These are phyloP conservation scores for Boletellus ananiceps DNA, from an alignment of 768 basidiomycete genomes.

Conservation along the genomic window DNA sequence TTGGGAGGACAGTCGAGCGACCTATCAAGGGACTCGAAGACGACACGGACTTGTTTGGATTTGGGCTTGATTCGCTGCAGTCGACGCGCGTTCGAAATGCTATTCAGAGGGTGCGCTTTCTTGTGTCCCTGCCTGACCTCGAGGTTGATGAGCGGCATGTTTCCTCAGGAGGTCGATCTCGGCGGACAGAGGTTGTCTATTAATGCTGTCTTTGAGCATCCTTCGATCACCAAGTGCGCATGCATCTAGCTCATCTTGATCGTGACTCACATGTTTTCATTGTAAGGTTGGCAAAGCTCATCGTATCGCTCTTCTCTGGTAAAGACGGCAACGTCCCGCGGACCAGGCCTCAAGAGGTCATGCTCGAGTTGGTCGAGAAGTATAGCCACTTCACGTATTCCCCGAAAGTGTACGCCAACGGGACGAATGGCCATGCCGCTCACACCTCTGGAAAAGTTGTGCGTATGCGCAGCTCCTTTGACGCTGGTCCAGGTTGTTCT, in stretches of 20 bases:
- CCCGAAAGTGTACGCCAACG: neutral
- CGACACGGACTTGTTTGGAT: conserved; percentile 40
- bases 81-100: conserved; percentile 47
- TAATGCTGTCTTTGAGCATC: conserved; percentile 48
- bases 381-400: conserved; percentile 22
- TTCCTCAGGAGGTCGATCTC: conserved; percentile 15
- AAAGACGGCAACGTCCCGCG: conserved; percentile 15
- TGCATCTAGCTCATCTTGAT: neutral
- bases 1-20: conserved; percentile 21
- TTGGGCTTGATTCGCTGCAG: conserved; percentile 53
- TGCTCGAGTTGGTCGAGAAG: conserved; percentile 46
- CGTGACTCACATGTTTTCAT: neutral
- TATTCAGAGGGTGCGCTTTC: conserved; percentile 34
- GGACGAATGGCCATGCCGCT: conserved; percentile 13
- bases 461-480: neutral
- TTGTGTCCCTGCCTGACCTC: conserved; percentile 33
- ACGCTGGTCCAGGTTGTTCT: neutral
- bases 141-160: neutral
- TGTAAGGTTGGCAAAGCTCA: conserved; percentile 38
- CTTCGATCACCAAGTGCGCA: conserved; percentile 38
- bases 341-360: conserved; percentile 33
- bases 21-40: conserved; percentile 15
- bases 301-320: conserved; percentile 35
- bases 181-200: conserved; percentile 18
- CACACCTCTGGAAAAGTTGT: conserved; percentile 14